Evolutionary conservation across 805 yeast species (phyloP), one percentile per base, ranked within the genome.

Genomic region (Myxozyma nipponensis): DNA sequence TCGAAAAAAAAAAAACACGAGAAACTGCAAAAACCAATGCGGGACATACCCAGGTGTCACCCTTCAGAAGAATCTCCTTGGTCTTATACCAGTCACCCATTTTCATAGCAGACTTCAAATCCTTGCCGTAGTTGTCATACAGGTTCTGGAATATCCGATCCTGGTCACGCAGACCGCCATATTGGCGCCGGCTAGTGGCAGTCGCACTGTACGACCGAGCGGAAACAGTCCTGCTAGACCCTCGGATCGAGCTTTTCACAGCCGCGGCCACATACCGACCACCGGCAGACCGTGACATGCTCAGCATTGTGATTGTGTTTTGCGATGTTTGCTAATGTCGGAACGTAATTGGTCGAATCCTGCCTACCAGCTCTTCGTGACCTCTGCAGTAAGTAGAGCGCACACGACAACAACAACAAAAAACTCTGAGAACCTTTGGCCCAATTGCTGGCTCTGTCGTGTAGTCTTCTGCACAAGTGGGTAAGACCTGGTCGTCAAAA

Each of bases 41-140:
- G 5, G 19, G 30, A 42, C 57, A 17, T 23, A 54, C 55, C 95
- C 95, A 86, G 54, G 79, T 78, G 69, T 87, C 91, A 40, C 95
- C 95, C 69, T 86, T 86, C 54, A 81, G 70, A 36, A 86, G 68
- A 61, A 86, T 81, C 70, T 86, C 95, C 70, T 86, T 87, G 59
- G 95, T 87, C 72, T 86, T 87, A 73, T 86, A 74, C 95, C 95
- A 86, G 69, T 87, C 95, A 45, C 95, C 95, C 81, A 84, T 83
- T 62, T 77, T 78, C 75, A 76, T 75, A 39, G 93, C 84, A 15
- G 83, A 72, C 68, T 83, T 82, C 61, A 87, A 72, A 66, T 86
- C 91, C 56, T 76, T 77, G 44, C 93, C 93, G 67, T 83, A 84
- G 55, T 75, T 78, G 49, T 81, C 82, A 69, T 86, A 85, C 44